Conservation (phyloP, 2,329 filamentous ascomycete species). For the Scopulariopsis brevicaulis region DNA sequence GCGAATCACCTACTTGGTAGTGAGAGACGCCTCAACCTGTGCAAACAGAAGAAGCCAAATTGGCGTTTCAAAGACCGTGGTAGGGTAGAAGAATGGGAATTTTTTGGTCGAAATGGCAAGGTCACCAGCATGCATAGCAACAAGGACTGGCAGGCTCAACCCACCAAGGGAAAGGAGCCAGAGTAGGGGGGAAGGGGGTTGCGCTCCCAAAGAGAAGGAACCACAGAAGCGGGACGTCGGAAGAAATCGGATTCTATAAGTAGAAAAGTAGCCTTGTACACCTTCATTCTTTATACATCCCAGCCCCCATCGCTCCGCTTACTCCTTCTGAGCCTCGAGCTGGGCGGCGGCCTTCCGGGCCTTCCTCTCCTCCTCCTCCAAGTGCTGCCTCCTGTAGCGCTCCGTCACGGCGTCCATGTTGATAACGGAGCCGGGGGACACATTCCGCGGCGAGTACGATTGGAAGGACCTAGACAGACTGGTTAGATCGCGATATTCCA, state of each 20-base stretch:
- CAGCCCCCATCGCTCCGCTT: not conserved
- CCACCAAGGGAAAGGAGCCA: not conserved
- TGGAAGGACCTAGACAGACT: conserved; percentile 31
- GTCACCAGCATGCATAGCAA: not conserved
- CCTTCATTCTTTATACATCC: not conserved
- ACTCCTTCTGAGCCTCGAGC: not conserved
- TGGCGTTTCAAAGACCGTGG: not conserved
- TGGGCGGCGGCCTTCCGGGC: conserved; percentile 32
- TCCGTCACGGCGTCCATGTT: conserved; percentile 45
- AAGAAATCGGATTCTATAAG: not conserved
- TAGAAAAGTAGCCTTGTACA: not conserved
- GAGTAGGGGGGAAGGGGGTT: not conserved
- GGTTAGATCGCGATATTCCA: not conserved
- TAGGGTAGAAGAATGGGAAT: not conserved
- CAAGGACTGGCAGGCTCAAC: not conserved
- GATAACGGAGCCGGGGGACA: conserved; percentile 41
- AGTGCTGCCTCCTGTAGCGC: conserved; percentile 43
- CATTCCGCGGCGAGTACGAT: conserved; percentile 37
- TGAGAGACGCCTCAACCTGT: not conserved
- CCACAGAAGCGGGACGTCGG: not conserved
- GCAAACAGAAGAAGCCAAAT: not conserved
- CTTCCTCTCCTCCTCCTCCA: conserved; percentile 44
- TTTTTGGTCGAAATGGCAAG: not conserved
- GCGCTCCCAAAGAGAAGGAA: not conserved
- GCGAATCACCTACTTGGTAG: not conserved